Percentiles rank a stretch among this genome's conserved stretches.
Conservation (phyloP, 2,329 filamentous ascomycete species). For the Emmonsia crescens region DNA sequence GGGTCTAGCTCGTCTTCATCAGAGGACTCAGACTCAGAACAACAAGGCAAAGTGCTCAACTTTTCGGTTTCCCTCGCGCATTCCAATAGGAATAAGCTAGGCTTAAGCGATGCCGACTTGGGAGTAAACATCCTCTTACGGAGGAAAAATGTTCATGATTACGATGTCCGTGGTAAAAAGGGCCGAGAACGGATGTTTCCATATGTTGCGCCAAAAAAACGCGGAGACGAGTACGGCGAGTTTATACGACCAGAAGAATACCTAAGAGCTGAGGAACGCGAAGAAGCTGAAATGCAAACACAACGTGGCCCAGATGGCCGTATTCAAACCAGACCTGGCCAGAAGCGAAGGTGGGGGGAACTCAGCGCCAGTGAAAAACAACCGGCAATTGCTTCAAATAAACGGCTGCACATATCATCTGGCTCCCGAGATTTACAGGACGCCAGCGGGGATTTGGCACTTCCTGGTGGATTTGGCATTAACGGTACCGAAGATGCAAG, state of each 20-base stretch:
- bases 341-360: conserved; percentile 92
- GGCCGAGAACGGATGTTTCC: conserved; percentile 90
- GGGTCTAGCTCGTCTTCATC: conserved; percentile 80
- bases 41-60: conserved; percentile 85
- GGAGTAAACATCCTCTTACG: conserved; percentile 85
- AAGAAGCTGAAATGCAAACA: conserved; percentile 59
- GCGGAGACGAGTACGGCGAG: conserved; percentile 86
- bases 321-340: conserved; percentile 59
- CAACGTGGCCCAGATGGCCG: conserved; percentile 42
- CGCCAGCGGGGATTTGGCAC: conserved; percentile 39
- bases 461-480: conserved; percentile 19
- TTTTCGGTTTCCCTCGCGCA: conserved; percentile 77
- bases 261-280: conserved; percentile 80
- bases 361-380: conserved; percentile 35
- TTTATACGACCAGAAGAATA: conserved; percentile 90
- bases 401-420: conserved; percentile 45
- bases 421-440: conserved; percentile 13
- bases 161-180: conserved; percentile 80
- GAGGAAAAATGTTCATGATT: conserved; percentile 85
- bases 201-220: conserved; percentile 64
- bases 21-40: conserved; percentile 79
- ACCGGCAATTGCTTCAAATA: conserved; percentile 41
- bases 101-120: conserved; percentile 77
- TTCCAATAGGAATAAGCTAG: conserved; percentile 72
- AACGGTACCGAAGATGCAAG: conserved; percentile 45